phyloP scores from a whole-genome alignment of 805 yeast species.

The Candida ovalis region DNA sequence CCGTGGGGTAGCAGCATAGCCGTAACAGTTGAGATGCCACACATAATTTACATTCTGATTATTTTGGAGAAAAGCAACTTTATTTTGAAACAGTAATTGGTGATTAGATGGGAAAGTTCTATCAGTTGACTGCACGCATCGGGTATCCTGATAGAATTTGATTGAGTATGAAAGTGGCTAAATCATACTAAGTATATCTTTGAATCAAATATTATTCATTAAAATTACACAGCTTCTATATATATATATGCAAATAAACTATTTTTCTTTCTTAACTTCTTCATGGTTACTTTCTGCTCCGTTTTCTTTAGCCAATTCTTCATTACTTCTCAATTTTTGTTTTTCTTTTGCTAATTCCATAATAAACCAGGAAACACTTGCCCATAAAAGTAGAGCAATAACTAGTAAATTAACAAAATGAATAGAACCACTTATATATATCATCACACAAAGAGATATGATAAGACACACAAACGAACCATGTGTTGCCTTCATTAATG shows the following conservation, averaged over 20 bases:
- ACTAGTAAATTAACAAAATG: constrained; percentile 57
- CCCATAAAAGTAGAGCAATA: constrained; percentile 58
- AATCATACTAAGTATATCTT: no score
- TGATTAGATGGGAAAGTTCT: no score
- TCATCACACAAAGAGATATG: constrained; percentile 52
- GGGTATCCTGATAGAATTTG: no score
- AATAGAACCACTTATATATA: constrained; percentile 56
- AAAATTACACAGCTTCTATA: neutral
- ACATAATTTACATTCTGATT: no score
- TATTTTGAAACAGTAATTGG: no score
- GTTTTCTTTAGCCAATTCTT: constrained; percentile 33
- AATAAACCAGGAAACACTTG: constrained; percentile 83
- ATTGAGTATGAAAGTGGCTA: no score
- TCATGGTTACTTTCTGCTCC: constrained; percentile 14
- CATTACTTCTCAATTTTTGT: constrained; percentile 38
- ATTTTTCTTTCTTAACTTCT: constrained; percentile 7
- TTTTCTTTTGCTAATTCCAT: constrained; percentile 53
- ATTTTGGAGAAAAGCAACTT: no score
- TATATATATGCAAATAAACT: neutral
- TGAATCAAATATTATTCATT: neutral
- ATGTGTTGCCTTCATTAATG: constrained; percentile 86
- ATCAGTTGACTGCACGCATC: no score
- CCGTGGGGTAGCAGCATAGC: no score
- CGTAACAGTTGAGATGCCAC: no score
- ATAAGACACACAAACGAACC: constrained; percentile 67